Percentiles rank a stretch among this genome's conserved stretches.
These are phyloP conservation scores for Citrullus colocynthis DNA, from an alignment of 306 rosid genomes.

Conservation along the genomic window DNA sequence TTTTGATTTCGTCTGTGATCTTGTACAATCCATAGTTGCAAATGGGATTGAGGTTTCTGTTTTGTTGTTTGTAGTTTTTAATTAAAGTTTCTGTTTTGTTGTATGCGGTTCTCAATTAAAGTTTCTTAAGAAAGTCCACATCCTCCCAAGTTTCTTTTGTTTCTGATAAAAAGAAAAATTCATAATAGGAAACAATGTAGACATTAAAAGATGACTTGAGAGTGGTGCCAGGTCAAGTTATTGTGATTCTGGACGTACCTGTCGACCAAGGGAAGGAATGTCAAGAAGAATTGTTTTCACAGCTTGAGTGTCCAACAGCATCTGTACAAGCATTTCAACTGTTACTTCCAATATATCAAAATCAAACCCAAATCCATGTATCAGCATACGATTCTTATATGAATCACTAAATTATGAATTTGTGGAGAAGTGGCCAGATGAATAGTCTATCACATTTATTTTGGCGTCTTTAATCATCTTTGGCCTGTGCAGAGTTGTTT, in stretches of 20 bases:
- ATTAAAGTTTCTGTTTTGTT: not conserved
- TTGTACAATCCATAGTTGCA: not conserved
- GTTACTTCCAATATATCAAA: not conserved
- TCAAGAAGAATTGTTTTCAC: conserved; percentile 95
- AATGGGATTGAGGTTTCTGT: not conserved
- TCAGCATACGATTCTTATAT: not conserved
- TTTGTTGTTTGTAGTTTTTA: not conserved
- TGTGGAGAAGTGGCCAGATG: not conserved
- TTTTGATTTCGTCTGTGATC: not conserved
- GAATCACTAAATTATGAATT: not conserved
- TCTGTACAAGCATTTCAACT: conserved; percentile 43
- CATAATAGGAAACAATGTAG: not conserved
- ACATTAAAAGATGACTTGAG: not conserved
- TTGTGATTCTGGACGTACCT: conserved; percentile 30
- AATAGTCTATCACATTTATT: not conserved
- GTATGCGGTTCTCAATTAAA: not conserved
- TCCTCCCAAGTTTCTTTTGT: not conserved
- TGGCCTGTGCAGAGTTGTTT: not conserved
- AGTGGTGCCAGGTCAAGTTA: not conserved
- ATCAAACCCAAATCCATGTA: not conserved
- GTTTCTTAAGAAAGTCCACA: not conserved
- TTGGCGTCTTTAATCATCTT: not conserved
- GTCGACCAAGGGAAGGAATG: conserved; percentile 95
- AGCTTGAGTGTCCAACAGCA: conserved; percentile 97
- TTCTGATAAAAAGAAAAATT: not conserved